Base-by-base conservation (phyloP, 306 rosid species). In the Arachis hypogaea region DNA sequence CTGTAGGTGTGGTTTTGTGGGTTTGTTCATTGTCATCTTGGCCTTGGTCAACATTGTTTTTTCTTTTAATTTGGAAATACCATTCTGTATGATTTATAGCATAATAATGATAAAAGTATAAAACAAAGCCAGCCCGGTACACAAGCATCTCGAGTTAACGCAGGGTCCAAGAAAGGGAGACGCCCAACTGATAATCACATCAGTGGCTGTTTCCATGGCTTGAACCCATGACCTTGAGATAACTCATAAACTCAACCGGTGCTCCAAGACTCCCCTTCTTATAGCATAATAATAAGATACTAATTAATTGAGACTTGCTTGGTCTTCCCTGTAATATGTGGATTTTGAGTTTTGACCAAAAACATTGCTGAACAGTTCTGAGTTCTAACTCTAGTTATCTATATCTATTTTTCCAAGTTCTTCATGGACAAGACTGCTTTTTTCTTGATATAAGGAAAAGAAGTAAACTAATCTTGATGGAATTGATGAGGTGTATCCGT, bases 371-470 rank as follows among this genome's bases (percentile, higher is more conserved):
- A 55, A 45, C 7, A 9, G 36, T 46, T 22, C 28, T 22, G 28
- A 22, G 28, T 22, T 22, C 28, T 22, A 22, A 22, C 28, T 22
- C 28, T 22, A 1, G 28, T 22, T 22, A 22, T 22, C 28, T 22
- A 22, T 22, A 22, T 22, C 28, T 22, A 22, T 56, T 52, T 58
- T 62, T 69, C 44, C 30, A 6, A 33, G 59, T 43, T 51, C 12
- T 55, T 18, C 29, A 14, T 55, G 7, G 49, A 7, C 12, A 9
- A 51, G 56, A 59, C 33, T 44, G 30, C 7, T 68, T 68, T 14
- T 40, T 57, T n/a, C 62, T 68, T 68, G 55, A 58, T 43, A 40
- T 6, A 61, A 50, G 43, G 30, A 22, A 62, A 62, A 65, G 63
- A 59, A 64, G 70, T 63, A 59, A 33, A 45, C 43, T 16, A 11